Base-by-base conservation (phyloP, 2,329 filamentous ascomycete species). In the Microcyclospora pomicola region DNA sequence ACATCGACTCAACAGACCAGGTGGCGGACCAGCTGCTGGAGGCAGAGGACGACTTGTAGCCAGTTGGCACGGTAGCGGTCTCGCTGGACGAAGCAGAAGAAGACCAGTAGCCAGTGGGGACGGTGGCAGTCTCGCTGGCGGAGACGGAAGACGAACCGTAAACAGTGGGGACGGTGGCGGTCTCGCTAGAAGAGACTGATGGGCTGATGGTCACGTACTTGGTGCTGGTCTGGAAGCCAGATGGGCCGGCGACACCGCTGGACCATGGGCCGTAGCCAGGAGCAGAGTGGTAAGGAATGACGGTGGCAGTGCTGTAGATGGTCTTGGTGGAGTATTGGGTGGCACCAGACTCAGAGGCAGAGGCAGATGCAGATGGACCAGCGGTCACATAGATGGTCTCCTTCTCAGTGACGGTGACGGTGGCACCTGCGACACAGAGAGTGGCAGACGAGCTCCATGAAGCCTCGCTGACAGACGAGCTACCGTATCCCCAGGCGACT, bases 371-470 rank as follows among this genome's bases (percentile, higher is more conserved):
- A 7, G 19, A 24, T 24, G 19, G 19, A 35, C 44, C 45, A 28
- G 47, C 47, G 33, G 51, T 51, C 19, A 53, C 50, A 35, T 47
- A 49, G 39, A 53, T 48, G 31, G 52, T 57, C 45, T 54, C 51
- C 43, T 49, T 51, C 47, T 50, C 51, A 15, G 55, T 59, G 27
- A 54, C 53, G 27, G 56, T 59, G 28, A 56, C 52, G 32, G 55
- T 58, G 34, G 41, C 51, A 42, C 53, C 56, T 30, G 41, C 42
- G 38, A 24, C 19, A 24, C 43, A 47, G 34, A 34, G 36, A 27
- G 40, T 35, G 27, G 44, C 43, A 16, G 39, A 32, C 37, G 29
- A 9, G 24, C 9, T 34, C 16, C n/a, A 12, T 3, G 31, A 34
- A 3, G 15, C 36, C 15, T 19, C 19, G 30, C 31, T 34, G n/a